Percentiles rank a stretch among this genome's conserved stretches.
Evolutionary conservation across 1,284 basidiomycete genomes (phyloP).

Genomic region (Exobasidium cylindrosporum): DNA sequence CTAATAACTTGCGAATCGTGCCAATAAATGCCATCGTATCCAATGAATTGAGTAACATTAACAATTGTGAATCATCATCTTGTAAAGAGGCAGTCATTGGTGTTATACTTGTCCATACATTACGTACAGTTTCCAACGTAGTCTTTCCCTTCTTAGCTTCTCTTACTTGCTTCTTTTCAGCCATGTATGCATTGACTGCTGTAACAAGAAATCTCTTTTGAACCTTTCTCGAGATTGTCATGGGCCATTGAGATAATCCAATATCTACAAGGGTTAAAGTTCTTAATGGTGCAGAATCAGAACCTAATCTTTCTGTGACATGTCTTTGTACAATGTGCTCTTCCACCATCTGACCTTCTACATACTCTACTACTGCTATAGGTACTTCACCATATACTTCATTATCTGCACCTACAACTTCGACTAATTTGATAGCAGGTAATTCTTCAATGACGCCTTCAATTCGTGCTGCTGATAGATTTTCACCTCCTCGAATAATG

Average conservation of each 20-base stretch:
- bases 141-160: too few species aligned
- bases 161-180: neutral
- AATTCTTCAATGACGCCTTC: slow-evolving; percentile 53
- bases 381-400: neutral
- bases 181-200: neutral
- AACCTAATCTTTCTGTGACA: neutral
- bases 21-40: neutral
- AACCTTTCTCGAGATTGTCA: neutral
- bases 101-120: neutral
- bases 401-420: neutral
- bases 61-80: neutral
- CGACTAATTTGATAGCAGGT: neutral
- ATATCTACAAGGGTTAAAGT: neutral
- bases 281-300: neutral
- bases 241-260: neutral
- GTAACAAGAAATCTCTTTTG: neutral
- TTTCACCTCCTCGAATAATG: slow-evolving; percentile 69
- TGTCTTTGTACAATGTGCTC: neutral
- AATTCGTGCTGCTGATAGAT: slow-evolving; percentile 64
- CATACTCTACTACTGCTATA: neutral
- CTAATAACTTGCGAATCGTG: neutral
- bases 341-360: neutral
- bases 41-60: neutral
- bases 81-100: neutral
- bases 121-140: neutral